Conservation (phyloP, 1,139 yeast genomes). For the Nakaseomyces uthaithaninus region DNA sequence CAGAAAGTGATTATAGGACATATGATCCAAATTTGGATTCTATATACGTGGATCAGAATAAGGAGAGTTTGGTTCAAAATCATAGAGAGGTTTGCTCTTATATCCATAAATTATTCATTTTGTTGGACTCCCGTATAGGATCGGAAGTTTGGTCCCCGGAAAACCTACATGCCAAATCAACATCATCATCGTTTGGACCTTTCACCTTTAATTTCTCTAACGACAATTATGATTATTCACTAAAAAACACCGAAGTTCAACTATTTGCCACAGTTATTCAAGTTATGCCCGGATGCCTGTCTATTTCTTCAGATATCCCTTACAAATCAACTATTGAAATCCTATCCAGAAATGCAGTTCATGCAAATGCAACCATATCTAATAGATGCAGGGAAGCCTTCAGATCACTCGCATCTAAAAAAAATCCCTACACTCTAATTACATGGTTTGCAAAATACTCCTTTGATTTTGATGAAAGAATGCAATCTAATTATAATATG, state of each 20-base stretch:
- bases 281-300: conserved; percentile 60
- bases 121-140: conserved; percentile 60
- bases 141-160: conserved; percentile 33
- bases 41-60: conserved; percentile 26
- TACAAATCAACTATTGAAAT: conserved; percentile 63
- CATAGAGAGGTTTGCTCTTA: conserved; percentile 73
- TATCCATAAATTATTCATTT: conserved; percentile 47
- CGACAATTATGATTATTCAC: conserved; percentile 22
- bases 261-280: conserved; percentile 65
- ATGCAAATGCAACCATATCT: conserved; percentile 53
- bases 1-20: conserved; percentile 50
- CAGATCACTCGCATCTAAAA: conserved; percentile 55
- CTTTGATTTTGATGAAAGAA: conserved; percentile 67
- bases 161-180: conserved; percentile 26
- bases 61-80: conserved; percentile 38
- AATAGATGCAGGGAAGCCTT: conserved; percentile 57
- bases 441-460: conserved; percentile 73
- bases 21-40: conserved; percentile 28
- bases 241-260: conserved; percentile 37
- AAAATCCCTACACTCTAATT: conserved; percentile 63
- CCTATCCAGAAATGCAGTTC: conserved; percentile 67
- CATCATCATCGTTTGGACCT: conserved; percentile 34
- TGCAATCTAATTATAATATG: conserved; percentile 41
- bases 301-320: conserved; percentile 42
- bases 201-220: conserved; percentile 43